These are phyloP conservation scores for Fraxinus floribunda DNA, from an alignment of 305 asterid species.

Conservation along the genomic window DNA sequence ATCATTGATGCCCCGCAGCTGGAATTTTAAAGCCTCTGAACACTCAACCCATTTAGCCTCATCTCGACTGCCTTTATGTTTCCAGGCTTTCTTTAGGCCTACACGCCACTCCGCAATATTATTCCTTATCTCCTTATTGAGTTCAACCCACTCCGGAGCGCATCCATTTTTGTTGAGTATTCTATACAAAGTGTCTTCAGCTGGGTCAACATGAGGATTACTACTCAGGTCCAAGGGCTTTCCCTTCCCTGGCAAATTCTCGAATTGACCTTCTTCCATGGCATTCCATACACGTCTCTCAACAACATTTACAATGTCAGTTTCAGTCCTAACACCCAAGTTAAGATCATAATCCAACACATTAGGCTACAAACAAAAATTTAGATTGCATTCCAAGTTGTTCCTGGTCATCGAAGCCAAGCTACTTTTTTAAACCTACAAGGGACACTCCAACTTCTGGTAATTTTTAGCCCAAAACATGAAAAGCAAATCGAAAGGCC, in stretches of 20 bases:
- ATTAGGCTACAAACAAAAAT: neutral
- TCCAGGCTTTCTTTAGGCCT: conserved; percentile 61
- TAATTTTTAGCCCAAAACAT: neutral
- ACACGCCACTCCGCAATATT: conserved; percentile 55
- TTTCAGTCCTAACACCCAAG: conserved; percentile 62
- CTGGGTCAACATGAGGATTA: conserved; percentile 85
- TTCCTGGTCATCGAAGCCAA: neutral
- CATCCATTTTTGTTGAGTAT: conserved; percentile 74
- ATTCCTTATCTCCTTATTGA: conserved; percentile 71
- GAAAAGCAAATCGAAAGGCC: neutral
- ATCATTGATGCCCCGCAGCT: conserved; percentile 63
- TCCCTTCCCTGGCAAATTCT: conserved; percentile 82
- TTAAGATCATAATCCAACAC: conserved; percentile 1
- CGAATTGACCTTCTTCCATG: conserved; percentile 92
- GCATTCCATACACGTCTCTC: conserved; percentile 85
- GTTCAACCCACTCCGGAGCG: conserved; percentile 93
- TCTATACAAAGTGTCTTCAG: conserved; percentile 80
- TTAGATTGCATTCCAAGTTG: neutral
- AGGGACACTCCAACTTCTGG: neutral
- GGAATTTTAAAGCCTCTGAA: conserved; percentile 59
- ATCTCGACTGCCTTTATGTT: conserved; percentile 27
- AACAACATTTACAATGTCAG: conserved; percentile 74
- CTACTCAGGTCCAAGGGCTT: conserved; percentile 69
- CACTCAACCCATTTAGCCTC: conserved; percentile 56
- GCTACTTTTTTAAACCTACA: neutral